phyloP scores from a whole-genome alignment of 2,329 filamentous ascomycete species.

The Diaporthe ilicicola region DNA sequence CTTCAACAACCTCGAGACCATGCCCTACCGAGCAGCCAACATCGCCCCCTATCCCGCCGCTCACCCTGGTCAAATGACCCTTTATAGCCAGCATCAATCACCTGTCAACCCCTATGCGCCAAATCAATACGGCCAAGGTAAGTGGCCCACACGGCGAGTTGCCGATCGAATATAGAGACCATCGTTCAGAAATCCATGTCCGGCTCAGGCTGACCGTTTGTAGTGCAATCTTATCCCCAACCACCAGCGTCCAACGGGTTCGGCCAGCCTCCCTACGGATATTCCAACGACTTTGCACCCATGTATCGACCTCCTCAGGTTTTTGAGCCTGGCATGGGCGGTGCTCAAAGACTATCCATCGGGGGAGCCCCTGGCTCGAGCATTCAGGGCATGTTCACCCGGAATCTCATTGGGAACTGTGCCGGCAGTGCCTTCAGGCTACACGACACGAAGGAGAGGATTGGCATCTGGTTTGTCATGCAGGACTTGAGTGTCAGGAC shows the following conservation, averaged over 20 bases:
- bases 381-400: slow-evolving; percentile 80
- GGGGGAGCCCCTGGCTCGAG: slow-evolving; percentile 61
- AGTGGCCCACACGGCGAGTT: not conserved
- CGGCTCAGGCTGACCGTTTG: not conserved
- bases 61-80: slow-evolving; percentile 29
- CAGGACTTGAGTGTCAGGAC: slow-evolving; percentile 95
- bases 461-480: slow-evolving; percentile 95
- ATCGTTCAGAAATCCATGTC: not conserved
- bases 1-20: slow-evolving; percentile 65
- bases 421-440: slow-evolving; percentile 88
- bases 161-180: not conserved
- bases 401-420: slow-evolving; percentile 92
- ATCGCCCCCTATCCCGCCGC: slow-evolving; percentile 31
- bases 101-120: slow-evolving; percentile 28
- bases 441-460: slow-evolving; percentile 79
- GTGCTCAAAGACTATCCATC: slow-evolving; percentile 46
- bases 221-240: slow-evolving; percentile 28
- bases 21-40: slow-evolving; percentile 34
- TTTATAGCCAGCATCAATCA: slow-evolving; percentile 38
- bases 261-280: slow-evolving; percentile 30
- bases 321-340: slow-evolving; percentile 43
- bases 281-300: slow-evolving; percentile 29
- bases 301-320: slow-evolving; percentile 43
- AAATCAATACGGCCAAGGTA: slow-evolving; percentile 31
- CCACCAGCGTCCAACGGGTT: slow-evolving; percentile 32